These are phyloP conservation scores for Morella rubra DNA, from an alignment of 306 rosid genomes.

Conservation along the genomic window DNA sequence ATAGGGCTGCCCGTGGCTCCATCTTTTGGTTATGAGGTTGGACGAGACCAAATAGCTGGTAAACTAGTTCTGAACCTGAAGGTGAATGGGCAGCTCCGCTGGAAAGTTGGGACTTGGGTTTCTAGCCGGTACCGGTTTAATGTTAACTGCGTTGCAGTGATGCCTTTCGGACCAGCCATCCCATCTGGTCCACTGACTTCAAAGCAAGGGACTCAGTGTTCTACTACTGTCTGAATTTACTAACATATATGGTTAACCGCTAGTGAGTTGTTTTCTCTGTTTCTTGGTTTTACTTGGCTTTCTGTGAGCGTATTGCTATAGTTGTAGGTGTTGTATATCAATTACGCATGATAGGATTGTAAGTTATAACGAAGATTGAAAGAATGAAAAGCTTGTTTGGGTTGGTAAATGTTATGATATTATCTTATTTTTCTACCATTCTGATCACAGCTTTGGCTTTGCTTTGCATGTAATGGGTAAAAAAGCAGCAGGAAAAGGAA, in stretches of 20 bases:
- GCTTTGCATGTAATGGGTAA: constrained; percentile 26
- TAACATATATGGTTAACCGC: neutral
- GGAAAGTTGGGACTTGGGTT: constrained; percentile 96
- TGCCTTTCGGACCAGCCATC: constrained; percentile 57
- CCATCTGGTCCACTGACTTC: constrained; percentile 52
- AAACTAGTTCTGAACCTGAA: constrained; percentile 56
- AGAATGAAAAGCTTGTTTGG: constrained; percentile 26
- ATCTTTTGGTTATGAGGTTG: constrained; percentile 70
- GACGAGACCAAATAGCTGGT: constrained; percentile 68
- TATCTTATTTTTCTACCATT: constrained; percentile 19
- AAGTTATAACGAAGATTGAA: constrained; percentile 36
- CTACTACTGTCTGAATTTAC: constrained; percentile 54
- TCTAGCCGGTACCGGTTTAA: constrained; percentile 71
- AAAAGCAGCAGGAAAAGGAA: constrained; percentile 16
- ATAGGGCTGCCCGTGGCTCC: constrained; percentile 65
- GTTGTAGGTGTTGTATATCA: constrained; percentile 38
- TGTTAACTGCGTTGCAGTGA: constrained; percentile 67
- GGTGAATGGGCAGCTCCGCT: constrained; percentile 68
- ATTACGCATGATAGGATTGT: constrained; percentile 24
- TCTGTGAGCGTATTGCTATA: constrained; percentile 23
- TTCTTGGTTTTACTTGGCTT: constrained; percentile 38
- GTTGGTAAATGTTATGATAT: constrained; percentile 3
- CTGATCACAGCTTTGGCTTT: constrained; percentile 23
- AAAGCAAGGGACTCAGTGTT: constrained; percentile 62
- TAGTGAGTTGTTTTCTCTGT: neutral